Evolutionary conservation across 2,329 filamentous ascomycete species (phyloP).

Genomic region (Scytalidium sp.): DNA sequence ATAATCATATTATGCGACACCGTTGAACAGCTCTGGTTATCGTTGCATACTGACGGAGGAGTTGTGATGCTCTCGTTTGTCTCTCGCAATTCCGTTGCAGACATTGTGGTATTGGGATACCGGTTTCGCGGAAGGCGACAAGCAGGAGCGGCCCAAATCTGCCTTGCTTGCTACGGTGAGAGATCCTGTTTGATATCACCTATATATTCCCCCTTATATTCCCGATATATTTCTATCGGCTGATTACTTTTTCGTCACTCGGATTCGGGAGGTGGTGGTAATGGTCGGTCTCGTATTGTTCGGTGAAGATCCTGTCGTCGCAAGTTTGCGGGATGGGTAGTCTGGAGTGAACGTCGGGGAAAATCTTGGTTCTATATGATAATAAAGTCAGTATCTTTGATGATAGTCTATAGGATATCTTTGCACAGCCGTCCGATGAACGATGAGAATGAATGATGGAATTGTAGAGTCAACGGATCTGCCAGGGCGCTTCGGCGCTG

Average conservation of each 20-base stretch:
- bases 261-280: background rate
- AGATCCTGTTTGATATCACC: background rate
- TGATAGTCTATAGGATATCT: conserved; percentile 14
- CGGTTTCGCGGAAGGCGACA: conserved; percentile 15
- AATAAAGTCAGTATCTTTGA: conserved; percentile 17
- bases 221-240: background rate
- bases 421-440: conserved; percentile 21
- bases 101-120: conserved; percentile 25
- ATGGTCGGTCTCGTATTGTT: background rate
- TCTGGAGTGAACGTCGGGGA: conserved; percentile 17
- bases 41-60: conserved; percentile 21
- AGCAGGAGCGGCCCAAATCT: conserved; percentile 17
- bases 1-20: conserved; percentile 22
- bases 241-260: background rate
- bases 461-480: conserved; percentile 18
- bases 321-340: conserved; percentile 20
- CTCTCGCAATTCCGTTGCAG: conserved; percentile 19
- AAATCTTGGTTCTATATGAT: conserved; percentile 15
- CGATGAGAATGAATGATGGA: conserved; percentile 19
- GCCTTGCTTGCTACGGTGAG: background rate
- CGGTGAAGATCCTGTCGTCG: conserved; percentile 16
- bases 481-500: conserved; percentile 21
- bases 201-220: no score
- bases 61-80: conserved; percentile 23
- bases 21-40: conserved; percentile 19